phyloP scores from a whole-genome alignment of 257 asterid genomes.

The Scutellaria barbata region DNA sequence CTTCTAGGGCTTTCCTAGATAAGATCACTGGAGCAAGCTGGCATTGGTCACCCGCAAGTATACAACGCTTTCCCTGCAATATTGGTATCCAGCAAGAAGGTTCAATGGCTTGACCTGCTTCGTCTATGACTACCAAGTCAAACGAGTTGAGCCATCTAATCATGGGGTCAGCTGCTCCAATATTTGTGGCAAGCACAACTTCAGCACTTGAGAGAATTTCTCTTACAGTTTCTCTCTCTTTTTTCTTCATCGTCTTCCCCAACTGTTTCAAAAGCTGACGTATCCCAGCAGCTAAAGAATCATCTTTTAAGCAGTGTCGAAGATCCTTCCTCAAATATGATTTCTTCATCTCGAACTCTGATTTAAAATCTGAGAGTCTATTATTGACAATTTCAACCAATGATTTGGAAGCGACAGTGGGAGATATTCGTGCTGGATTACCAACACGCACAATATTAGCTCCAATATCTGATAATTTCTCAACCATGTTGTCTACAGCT shows the following conservation, averaged over 20 bases:
- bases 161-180: slow-evolving; percentile 96
- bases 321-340: slow-evolving; percentile 87
- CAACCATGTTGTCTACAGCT: slow-evolving; percentile 98
- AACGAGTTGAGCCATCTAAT: slow-evolving; percentile 70
- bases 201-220: slow-evolving; percentile 78
- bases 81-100: slow-evolving; percentile 98
- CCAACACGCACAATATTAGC: slow-evolving; percentile 83
- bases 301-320: slow-evolving; percentile 80
- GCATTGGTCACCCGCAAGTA: slow-evolving; percentile 91
- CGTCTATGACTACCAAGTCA: slow-evolving; percentile 92
- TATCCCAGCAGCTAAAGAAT: slow-evolving; percentile 96
- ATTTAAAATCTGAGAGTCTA: slow-evolving; percentile 71
- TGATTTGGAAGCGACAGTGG: slow-evolving; percentile 84
- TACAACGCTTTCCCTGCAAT: slow-evolving; percentile 90
- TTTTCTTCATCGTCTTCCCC: slow-evolving; percentile 88
- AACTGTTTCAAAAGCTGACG: slow-evolving; percentile 96
- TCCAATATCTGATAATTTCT: slow-evolving; percentile 72
- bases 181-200: slow-evolving; percentile 92
- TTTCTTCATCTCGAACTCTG: slow-evolving; percentile 86
- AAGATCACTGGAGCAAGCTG: slow-evolving; percentile 97
- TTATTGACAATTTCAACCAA: slow-evolving; percentile 79
- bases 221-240: slow-evolving; percentile 89
- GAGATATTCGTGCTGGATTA: slow-evolving; percentile 89
- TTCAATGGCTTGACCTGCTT: slow-evolving; percentile 96
- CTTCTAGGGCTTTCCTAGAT: slow-evolving; percentile 90